Evolutionary conservation across 306 rosid genomes (phyloP), one percentile per base, ranked within the genome.

Genomic region (Parietaria judaica): DNA sequence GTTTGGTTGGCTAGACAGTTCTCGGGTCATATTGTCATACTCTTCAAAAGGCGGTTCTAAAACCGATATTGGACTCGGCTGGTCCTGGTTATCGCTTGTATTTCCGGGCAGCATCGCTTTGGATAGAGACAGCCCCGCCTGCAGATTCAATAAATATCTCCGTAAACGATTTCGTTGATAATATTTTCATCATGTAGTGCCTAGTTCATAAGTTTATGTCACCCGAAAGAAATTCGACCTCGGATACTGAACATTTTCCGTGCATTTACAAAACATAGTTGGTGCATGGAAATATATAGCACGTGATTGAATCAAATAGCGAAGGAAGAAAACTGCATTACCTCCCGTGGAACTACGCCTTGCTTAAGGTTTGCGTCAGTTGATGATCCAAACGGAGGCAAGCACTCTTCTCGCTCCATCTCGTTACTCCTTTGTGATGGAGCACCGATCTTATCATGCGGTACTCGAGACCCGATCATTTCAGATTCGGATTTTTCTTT

Each of bases 51-150:
- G 77, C 56, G 87, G 80, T 56, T 81, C 89, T 53, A 94, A 82
- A 64, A 88, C 95, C 69, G 99, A 94, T 72, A 81, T 73, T 62
- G 96, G 96, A 84, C 96, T 84, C 3, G 96, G 95, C 75, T 82
- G 90, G 56, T 88, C 90, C 61, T 70, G 92, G 67, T 82, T 86
- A 65, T 83, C 88, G 6, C 71, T 64, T 58, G 74, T 66, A 69
- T 52, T 66, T 58, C 80, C 84, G 48, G 75, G 78, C 66, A 58
- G 52, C 68, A 59, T 45, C 41, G 78, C 51, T 60, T 72, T 88
- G n/a, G 88, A 13, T 36, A 72, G 74, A 31, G 76, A 74, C 57
- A 78, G 72, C 74, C 88, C 86, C 13, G 74, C 80, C 99, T 94
- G 87, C 66, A 7, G 11, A 16, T 36, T 80, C 57, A 60, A 69